A percentile compares a stretch with the other conserved stretches of the same genome.
Conservation (phyloP, 352 stramenopile species). For the Peronosclerospora sorghi region DNA sequence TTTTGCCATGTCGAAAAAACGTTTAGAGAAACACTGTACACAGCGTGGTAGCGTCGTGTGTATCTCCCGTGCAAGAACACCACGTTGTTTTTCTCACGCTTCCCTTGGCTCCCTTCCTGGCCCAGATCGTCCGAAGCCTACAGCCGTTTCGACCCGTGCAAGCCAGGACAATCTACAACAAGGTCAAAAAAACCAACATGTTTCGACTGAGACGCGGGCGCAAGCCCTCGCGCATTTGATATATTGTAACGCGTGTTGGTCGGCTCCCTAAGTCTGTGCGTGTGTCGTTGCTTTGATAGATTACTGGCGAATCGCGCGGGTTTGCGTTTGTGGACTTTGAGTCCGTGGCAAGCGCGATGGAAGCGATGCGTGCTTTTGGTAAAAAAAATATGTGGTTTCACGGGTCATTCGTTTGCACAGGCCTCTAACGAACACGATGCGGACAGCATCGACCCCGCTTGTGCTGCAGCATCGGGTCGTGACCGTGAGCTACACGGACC, state of each 20-base stretch:
- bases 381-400: too few species aligned
- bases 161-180: slow-evolving; percentile 51
- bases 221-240: not conserved
- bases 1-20: not conserved
- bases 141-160: slow-evolving; percentile 35
- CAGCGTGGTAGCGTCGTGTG: too few species aligned
- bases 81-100: slow-evolving; percentile 18
- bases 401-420: too few species aligned
- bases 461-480: slow-evolving; percentile 35
- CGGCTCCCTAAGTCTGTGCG: not conserved
- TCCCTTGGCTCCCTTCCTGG: slow-evolving; percentile 10
- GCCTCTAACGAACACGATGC: too few species aligned
- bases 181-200: slow-evolving; percentile 22
- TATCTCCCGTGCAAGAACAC: too few species aligned
- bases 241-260: not conserved
- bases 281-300: slow-evolving; percentile 10
- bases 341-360: slow-evolving; percentile 35
- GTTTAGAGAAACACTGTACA: slow-evolving; percentile 5
- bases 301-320: slow-evolving; percentile 51
- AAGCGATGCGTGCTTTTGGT: slow-evolving; percentile 56
- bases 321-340: slow-evolving; percentile 78
- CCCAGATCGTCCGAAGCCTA: slow-evolving; percentile 49
- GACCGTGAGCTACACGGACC: slow-evolving; percentile 40
- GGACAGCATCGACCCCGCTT: slow-evolving; percentile 45
- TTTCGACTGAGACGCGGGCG: not conserved